phyloP scores from a whole-genome alignment of 495 filamentous ascomycete species.

The Aspergillus baeticus region DNA sequence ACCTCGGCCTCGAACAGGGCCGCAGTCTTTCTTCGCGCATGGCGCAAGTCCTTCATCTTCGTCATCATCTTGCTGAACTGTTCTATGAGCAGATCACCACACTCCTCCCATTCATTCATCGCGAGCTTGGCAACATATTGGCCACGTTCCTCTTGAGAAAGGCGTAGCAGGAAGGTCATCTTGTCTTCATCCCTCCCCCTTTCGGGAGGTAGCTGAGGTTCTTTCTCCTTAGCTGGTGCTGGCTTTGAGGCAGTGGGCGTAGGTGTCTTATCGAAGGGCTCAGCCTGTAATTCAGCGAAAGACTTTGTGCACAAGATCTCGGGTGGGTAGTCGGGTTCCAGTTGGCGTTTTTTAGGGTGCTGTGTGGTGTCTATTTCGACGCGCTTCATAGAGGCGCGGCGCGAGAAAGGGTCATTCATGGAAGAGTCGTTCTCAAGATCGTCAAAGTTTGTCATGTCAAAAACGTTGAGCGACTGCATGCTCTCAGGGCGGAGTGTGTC shows the following conservation, averaged over 20 bases:
- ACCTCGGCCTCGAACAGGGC: conserved; percentile 69
- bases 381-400: conserved; percentile 20
- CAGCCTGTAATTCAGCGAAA: conserved; percentile 42
- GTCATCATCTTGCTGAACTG: conserved; percentile 62
- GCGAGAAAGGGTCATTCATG: conserved; percentile 35
- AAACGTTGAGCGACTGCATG: conserved; percentile 29
- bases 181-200: conserved; percentile 22
- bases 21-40: conserved; percentile 62
- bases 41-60: conserved; percentile 62
- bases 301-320: conserved; percentile 42
- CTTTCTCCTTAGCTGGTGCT: not conserved
- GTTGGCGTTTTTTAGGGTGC: conserved; percentile 30
- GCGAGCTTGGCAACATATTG: conserved; percentile 63
- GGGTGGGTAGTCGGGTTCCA: conserved; percentile 44
- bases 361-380: conserved; percentile 11
- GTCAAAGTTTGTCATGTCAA: conserved; percentile 37
- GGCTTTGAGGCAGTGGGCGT: conserved; percentile 15
- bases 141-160: conserved; percentile 47
- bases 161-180: conserved; percentile 27
- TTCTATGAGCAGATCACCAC: conserved; percentile 76
- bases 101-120: conserved; percentile 76
- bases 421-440: conserved; percentile 33
- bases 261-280: conserved; percentile 43
- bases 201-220: conserved; percentile 8
- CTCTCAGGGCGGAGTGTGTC: conserved; percentile 25